A percentile compares a stretch with the other conserved stretches of the same genome.
Conservation (phyloP, 352 stramenopile genomes). For the Phytophthora sojae region DNA sequence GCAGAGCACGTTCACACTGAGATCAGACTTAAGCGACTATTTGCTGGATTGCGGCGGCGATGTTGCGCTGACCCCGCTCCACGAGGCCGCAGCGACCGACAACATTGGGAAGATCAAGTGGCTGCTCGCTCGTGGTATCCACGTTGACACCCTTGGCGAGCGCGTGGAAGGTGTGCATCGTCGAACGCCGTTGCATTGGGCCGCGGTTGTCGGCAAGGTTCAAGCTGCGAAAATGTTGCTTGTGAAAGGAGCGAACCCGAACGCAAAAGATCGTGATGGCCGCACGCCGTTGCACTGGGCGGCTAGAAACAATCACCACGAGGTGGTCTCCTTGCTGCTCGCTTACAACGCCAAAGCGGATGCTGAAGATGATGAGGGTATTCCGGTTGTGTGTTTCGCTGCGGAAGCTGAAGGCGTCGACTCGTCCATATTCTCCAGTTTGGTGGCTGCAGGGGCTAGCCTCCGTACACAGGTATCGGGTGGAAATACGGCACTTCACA, state of each 20-base stretch:
- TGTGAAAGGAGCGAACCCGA: slow-evolving; percentile 52
- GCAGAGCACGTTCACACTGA: slow-evolving; percentile 70
- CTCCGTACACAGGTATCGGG: slow-evolving; percentile 48
- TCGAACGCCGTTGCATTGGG: slow-evolving; percentile 80
- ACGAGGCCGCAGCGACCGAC: slow-evolving; percentile 69
- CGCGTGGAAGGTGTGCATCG: slow-evolving; percentile 64
- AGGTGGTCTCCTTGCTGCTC: slow-evolving; percentile 64
- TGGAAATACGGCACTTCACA: slow-evolving; percentile 79
- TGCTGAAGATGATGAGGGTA: slow-evolving; percentile 50
- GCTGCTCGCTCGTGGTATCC: slow-evolving; percentile 50
- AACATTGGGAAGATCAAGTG: slow-evolving; percentile 50
- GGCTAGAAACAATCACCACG: slow-evolving; percentile 66
- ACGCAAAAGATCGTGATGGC: slow-evolving; percentile 64
- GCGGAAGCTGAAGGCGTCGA: slow-evolving; percentile 69
- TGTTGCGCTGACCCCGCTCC: slow-evolving; percentile 78
- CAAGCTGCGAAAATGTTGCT: slow-evolving; percentile 51
- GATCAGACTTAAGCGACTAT: slow-evolving; percentile 68
- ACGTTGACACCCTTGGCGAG: slow-evolving; percentile 67
- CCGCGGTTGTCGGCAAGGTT: slow-evolving; percentile 61
- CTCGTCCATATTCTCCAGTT: slow-evolving; percentile 46
- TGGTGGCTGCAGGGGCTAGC: slow-evolving; percentile 54
- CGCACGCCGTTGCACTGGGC: slow-evolving; percentile 83
- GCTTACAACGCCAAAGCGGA: slow-evolving; percentile 51
- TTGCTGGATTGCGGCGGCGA: slow-evolving; percentile 74
- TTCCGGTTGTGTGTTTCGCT: slow-evolving; percentile 71